Evolutionary conservation across 2,329 filamentous ascomycete species (phyloP), one percentile per base, ranked within the genome.

Genomic region (Neoascochyta sp.): DNA sequence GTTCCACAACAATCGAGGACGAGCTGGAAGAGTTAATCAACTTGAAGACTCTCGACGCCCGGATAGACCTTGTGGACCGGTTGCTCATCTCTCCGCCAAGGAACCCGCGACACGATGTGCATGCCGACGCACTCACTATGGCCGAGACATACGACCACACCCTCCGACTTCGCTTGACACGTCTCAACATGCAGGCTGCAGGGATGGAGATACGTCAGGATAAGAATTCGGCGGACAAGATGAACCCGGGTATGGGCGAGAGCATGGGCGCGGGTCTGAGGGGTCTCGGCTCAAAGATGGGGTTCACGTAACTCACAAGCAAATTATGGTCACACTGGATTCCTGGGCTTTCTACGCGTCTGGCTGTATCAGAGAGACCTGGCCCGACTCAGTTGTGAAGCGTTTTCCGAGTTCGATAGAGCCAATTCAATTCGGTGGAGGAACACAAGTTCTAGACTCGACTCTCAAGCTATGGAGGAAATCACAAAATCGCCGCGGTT

Each of bases 11-110:
- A 23, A 79, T 90, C 25, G 80, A 88, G 50, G 67, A 72, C 14
- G 92, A 98, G 63, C 70, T 96, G 17, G 75, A 83, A 16, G 60
- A 63, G 1, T 84, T 96, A 78, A 95, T 98, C 49, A 73, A 80
- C 29, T 69, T 72, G 9, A 80, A 80, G 6, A 73, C 73, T 1
- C 68, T 98, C 8, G 73, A 88, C 44, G 88, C 87, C 6, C 76
- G 87, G 16, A 82, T 98, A 37, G 88, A 98, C 57, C 76, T 85
- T 0, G 86, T 93, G 36, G 83, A 92, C 48, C 75, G 78, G 62
- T 69, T 93, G 2, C 75, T 96, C 4, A 77, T 88, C 8, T 83
- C 84, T 1, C 78, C 82, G 5, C 74, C 80, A 14, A 73, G 70
- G 8, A 76, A 90, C 36, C 66, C 78, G 3, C 78, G 90, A 19